These are phyloP conservation scores for Pichia sp. DNA, from an alignment of 1,139 yeast species.

Conservation along the genomic window DNA sequence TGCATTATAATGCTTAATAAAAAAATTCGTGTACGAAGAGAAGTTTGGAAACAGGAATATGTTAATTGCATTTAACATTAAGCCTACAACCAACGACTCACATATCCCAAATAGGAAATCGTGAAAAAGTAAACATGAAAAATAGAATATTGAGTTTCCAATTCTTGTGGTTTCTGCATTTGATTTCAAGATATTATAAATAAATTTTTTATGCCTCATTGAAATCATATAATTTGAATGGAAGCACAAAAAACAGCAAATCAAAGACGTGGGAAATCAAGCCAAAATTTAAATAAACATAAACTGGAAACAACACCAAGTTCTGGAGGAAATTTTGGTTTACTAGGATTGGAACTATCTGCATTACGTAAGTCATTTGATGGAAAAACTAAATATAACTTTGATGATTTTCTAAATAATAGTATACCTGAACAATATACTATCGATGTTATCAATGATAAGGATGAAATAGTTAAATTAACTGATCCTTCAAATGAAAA, in stretches of 20 bases:
- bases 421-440: constrained; percentile 23
- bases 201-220: too few species aligned
- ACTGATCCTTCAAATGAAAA: background rate
- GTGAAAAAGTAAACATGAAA: background rate
- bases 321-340: constrained; percentile 4
- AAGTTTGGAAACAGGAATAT: too few species aligned
- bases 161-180: too few species aligned
- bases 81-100: too few species aligned
- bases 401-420: constrained; percentile 22
- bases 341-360: constrained; percentile 8
- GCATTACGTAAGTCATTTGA: constrained; percentile 8
- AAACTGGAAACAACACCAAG: background rate
- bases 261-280: background rate
- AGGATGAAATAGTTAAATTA: constrained; percentile 2
- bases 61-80: too few species aligned
- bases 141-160: too few species aligned
- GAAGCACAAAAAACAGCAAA: too few species aligned
- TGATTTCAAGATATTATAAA: too few species aligned
- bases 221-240: too few species aligned
- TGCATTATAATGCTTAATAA: too few species aligned
- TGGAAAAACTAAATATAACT: constrained; percentile 20
- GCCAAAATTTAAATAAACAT: background rate
- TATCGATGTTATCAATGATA: constrained; percentile 17
- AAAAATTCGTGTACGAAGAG: background rate
- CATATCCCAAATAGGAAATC: background rate